Percentiles rank a stretch among this genome's conserved stretches.
Conservation (phyloP, 768 basidiomycete species). For the Strobilomyces dryophilus region DNA sequence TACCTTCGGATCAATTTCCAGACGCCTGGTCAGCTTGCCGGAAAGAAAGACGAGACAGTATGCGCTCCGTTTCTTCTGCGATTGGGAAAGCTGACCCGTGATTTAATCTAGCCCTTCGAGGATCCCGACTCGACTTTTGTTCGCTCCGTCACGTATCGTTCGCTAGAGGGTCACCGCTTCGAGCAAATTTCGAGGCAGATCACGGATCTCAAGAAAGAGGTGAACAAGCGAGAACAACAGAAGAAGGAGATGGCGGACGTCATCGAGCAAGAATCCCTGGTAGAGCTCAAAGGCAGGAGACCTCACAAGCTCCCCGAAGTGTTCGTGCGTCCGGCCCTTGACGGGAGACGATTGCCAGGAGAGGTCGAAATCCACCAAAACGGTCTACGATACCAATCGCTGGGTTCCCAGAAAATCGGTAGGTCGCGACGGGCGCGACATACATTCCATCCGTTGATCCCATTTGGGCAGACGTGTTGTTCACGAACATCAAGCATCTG, state of each 20-base stretch:
- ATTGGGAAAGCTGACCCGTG: conserved; percentile 3
- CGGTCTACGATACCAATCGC: conserved; percentile 89
- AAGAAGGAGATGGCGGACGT: conserved; percentile 99
- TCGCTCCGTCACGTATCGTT: conserved; percentile 92
- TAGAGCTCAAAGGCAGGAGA: conserved; percentile 85
- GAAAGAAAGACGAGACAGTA: conserved; percentile 98
- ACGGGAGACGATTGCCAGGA: conserved; percentile 94
- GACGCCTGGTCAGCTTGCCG: conserved; percentile 94
- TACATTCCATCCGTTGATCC: conserved; percentile 1
- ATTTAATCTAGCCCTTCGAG: conserved; percentile 73
- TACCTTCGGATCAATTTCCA: conserved; percentile 97
- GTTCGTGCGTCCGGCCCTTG: conserved; percentile 88
- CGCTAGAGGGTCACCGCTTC: conserved; percentile 84
- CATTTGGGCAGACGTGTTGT: conserved; percentile 69
- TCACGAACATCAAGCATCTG: conserved; percentile 95
- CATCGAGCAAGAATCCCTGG: conserved; percentile 86
- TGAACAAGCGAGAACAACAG: conserved; percentile 95
- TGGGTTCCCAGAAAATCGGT: conserved; percentile 91
- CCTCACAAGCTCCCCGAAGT: conserved; percentile 88
- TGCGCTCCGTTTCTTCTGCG: conserved; percentile 12
- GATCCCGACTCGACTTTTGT: conserved; percentile 96
- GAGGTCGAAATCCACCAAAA: conserved; percentile 98
- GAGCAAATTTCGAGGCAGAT: conserved; percentile 88
- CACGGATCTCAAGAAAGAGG: conserved; percentile 92
- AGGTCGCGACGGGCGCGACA: conserved; percentile 23